Evolutionary conservation across 225 moss, liverwort and hornwort genomes (phyloP).

Genomic region (Polytrichum commune): DNA sequence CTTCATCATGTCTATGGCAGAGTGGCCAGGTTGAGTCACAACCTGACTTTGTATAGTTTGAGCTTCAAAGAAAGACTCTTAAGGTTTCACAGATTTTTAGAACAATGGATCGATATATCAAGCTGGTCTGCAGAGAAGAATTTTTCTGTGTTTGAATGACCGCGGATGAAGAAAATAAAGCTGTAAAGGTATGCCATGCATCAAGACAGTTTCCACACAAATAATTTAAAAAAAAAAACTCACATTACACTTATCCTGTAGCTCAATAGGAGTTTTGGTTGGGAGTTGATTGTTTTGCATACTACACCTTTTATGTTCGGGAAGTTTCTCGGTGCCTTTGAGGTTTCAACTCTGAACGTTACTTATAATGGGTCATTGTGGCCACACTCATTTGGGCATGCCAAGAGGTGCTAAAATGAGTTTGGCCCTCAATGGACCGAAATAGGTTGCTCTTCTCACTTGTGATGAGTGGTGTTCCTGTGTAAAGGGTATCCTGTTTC

Average conservation of each 20-base stretch:
- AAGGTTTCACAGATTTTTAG: neutral
- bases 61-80: neutral
- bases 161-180: neutral
- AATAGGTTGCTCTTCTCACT: no score
- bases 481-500: no score
- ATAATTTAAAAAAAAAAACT: neutral
- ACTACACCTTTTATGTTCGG: neutral
- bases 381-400: no score
- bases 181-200: neutral
- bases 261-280: neutral
- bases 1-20: neutral
- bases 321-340: no score
- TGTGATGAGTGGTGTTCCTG: no score
- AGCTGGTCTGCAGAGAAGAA: neutral
- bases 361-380: no score
- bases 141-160: no score
- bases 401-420: no score
- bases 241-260: neutral
- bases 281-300: neutral
- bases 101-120: neutral
- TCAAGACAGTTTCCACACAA: neutral
- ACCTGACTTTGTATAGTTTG: constrained; percentile 3
- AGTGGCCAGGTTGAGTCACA: constrained; percentile 2
- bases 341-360: no score
- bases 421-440: no score